A percentile compares a stretch with the other conserved stretches of the same genome.
Conservation (phyloP, 73 alveolate genomes). For the Tetrahymena thermophila region DNA sequence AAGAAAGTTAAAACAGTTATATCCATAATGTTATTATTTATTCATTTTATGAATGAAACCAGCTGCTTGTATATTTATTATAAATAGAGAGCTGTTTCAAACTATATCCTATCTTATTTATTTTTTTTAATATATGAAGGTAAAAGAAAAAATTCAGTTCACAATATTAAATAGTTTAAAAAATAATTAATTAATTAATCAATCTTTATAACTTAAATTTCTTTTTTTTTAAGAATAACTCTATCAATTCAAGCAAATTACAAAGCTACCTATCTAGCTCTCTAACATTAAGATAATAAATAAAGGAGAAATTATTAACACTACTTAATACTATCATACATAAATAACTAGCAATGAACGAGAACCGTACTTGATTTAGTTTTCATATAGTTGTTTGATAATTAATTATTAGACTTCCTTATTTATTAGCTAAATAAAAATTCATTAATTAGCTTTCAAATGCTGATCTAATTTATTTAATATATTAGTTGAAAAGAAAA, state of each 20-base stretch:
- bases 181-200: neutral
- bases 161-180: neutral
- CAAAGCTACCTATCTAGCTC: neutral
- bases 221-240: neutral
- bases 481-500: neutral
- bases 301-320: neutral
- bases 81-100: neutral
- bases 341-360: neutral
- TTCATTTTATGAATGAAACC: neutral
- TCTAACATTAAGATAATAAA: neutral
- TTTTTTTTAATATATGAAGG: neutral
- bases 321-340: neutral
- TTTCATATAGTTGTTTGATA: neutral
- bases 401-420: neutral
- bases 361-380: neutral
- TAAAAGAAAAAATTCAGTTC: neutral
- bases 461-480: neutral
- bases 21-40: neutral
- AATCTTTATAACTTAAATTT: neutral
- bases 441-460: neutral
- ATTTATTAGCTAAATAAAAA: too few species aligned
- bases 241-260: neutral
- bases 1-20: neutral
- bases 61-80: neutral
- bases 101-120: neutral